These are phyloP conservation scores for Raffaelea albimanens DNA, from an alignment of 2,329 filamentous ascomycete genomes.

Conservation along the genomic window DNA sequence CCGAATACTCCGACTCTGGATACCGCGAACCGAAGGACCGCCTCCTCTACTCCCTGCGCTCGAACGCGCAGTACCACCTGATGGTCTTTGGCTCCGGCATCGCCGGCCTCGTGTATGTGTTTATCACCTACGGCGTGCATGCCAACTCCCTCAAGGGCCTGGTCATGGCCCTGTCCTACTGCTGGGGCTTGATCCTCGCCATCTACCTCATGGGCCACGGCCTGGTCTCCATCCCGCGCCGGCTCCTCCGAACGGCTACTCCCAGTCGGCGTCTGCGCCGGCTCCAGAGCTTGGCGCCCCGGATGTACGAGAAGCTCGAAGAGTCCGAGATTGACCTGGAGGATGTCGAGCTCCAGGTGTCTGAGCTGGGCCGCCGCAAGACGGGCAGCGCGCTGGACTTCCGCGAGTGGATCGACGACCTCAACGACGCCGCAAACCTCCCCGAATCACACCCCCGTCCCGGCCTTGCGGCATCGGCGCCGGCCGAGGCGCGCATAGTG, in stretches of 20 bases:
- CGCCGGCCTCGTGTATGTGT: slow-evolving; percentile 72
- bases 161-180: slow-evolving; percentile 89
- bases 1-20: slow-evolving; percentile 89
- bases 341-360: slow-evolving; percentile 70
- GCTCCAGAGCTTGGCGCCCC: slow-evolving; percentile 71
- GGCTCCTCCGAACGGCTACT: slow-evolving; percentile 69
- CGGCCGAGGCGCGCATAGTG: slow-evolving; percentile 35
- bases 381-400: slow-evolving; percentile 66
- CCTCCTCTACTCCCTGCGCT: slow-evolving; percentile 73
- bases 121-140: slow-evolving; percentile 66
- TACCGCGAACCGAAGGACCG: slow-evolving; percentile 79
- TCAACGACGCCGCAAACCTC: slow-evolving; percentile 66
- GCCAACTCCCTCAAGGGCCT: slow-evolving; percentile 68
- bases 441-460: slow-evolving; percentile 49
- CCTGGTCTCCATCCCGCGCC: slow-evolving; percentile 79
- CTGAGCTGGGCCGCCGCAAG: slow-evolving; percentile 72
- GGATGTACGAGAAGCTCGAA: slow-evolving; percentile 75
- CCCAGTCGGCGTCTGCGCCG: slow-evolving; percentile 64
- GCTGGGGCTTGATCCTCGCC: slow-evolving; percentile 82
- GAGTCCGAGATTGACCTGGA: slow-evolving; percentile 74
- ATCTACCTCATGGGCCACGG: slow-evolving; percentile 98
- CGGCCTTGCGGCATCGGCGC: slow-evolving; percentile 30
- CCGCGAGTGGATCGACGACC: slow-evolving; percentile 91
- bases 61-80: slow-evolving; percentile 82
- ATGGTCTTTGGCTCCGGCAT: slow-evolving; percentile 64